Evolutionary conservation across 2,329 filamentous ascomycete genomes (phyloP).

Genomic region (Diplodia scrobiculata): DNA sequence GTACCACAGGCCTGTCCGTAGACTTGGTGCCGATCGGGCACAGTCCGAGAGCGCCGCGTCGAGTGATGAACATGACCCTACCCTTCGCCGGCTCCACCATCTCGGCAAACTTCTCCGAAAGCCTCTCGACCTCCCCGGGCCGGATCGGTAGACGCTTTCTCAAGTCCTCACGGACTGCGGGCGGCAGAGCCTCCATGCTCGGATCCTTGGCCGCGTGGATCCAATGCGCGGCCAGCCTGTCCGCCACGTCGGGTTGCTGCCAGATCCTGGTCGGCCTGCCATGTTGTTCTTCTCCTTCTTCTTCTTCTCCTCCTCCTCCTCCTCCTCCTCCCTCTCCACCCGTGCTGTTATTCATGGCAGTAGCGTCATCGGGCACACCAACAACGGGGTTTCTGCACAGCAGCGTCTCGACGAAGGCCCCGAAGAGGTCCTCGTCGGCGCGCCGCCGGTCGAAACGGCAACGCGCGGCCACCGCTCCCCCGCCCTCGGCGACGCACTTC

Average conservation of each 20-base stretch:
- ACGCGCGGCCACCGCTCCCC: too few relatives aligned
- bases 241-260: background rate
- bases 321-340: background rate
- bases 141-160: too few relatives aligned
- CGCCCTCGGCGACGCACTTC: too few relatives aligned
- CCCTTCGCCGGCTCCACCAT: too few relatives aligned
- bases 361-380: background rate
- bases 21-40: background rate
- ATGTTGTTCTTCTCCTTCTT: background rate
- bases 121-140: too few relatives aligned
- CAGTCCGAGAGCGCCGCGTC: background rate
- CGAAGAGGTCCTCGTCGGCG: background rate
- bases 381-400: background rate
- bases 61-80: background rate
- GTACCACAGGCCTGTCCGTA: background rate
- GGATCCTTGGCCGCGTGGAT: background rate
- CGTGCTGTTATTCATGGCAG: too few relatives aligned
- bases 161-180: background rate
- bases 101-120: too few relatives aligned
- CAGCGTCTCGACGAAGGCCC: background rate
- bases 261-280: background rate
- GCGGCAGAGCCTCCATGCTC: background rate
- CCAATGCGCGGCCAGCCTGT: background rate
- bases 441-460: background rate
- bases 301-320: too few relatives aligned